Evolutionary conservation across 345 rosid species (phyloP), one percentile per base, ranked within the genome.

Genomic region (Aurinia saxatilis): DNA sequence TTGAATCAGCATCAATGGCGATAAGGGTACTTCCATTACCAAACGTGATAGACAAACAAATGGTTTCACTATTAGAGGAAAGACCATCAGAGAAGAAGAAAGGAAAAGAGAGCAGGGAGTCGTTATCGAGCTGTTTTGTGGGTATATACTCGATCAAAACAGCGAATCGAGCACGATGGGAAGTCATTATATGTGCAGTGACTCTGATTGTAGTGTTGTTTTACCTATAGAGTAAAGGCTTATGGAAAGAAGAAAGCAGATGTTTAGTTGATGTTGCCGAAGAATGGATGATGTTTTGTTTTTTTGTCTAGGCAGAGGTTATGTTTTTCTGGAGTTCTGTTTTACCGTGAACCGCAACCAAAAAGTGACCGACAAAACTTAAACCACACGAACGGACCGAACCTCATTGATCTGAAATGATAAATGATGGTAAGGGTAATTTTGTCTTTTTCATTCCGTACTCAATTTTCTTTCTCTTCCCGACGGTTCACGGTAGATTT

Each of bases 21-120:
- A n/a, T 21, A 49, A 49, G 70, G 41, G 65, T 71, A 33, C 70
- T 63, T 40, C 70, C 75, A 0, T 63, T 71, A 50, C 75, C 75
- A 9, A 56, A 50, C 23, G 6, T 57, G 54, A 23, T 63, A 63
- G 75, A 71, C 52, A 63, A 11, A 63, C 65, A 63, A 14, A 49
- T 71, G 60, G 19, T 27, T 18, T 48, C 53, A 35, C 25, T 71
- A 41, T 0, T 71, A 13, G 59, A 71, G 15, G 47, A 40, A 25
- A 34, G 2, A 0, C 59, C 47, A 40, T 40, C 60, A 2, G 29
- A 56, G 33, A 30, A 71, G 52, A 39, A 56, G 54, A 1, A 56
- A 49, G 70, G 53, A 3, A 34, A 12, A 12, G 52, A 55, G 0
- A 6, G 0, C 38, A 48, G 0, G 2, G 60, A 63, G 5, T 4